Base-by-base conservation (phyloP, 1,284 basidiomycete genomes). In the Tremellales sp. region DNA sequence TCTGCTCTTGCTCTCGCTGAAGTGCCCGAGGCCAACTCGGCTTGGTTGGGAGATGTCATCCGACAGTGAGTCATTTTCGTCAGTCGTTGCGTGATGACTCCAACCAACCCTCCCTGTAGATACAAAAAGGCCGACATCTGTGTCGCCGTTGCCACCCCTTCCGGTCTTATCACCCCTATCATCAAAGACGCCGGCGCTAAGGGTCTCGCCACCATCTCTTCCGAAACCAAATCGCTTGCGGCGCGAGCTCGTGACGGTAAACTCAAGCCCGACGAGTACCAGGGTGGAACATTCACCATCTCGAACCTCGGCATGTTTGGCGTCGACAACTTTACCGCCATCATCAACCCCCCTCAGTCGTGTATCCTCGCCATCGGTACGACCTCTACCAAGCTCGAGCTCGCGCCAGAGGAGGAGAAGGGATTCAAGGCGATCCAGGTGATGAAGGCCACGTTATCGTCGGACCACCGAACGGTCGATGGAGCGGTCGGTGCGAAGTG, bases 221-320 rank as follows among this genome's bases (percentile, higher is more conserved):
- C 89, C 10, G 87, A 93, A 72, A 84, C 91, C 39, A 99, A 98
- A 78, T 75, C 82, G 16, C 82, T 99, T 36, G 95, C 94, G 2
- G 84, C 84, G 77, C 92, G 92, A 75, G 95, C 95, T 29, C 84
- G 94, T 43, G 93, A 97, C 60, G 91, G 93, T 66, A 98, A 98
- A 77, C 81, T 99, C 48, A 80, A 86, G 71, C 94, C 95, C 28
- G 79, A 87, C 47, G 94, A 99, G 74, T 99, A 98, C 79, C 91
- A 97, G 81, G 95, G 95, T 56, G 95, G 95, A 47, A 87, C 91
- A 10, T 98, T 99, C 78, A 98, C 95, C 46, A 91, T 99, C 71
- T 98, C 95, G 58, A 99, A 99, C 77, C 81, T 99, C 59, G 95
- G 95, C 75, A 98, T 98, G 95, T 95, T 81, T 68, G 94, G 90